Percentiles rank a stretch among this genome's conserved stretches.
These are phyloP conservation scores for Cymbomonas tetramitiformis DNA, from an alignment of 139 green algal genomes.

Conservation along the genomic window DNA sequence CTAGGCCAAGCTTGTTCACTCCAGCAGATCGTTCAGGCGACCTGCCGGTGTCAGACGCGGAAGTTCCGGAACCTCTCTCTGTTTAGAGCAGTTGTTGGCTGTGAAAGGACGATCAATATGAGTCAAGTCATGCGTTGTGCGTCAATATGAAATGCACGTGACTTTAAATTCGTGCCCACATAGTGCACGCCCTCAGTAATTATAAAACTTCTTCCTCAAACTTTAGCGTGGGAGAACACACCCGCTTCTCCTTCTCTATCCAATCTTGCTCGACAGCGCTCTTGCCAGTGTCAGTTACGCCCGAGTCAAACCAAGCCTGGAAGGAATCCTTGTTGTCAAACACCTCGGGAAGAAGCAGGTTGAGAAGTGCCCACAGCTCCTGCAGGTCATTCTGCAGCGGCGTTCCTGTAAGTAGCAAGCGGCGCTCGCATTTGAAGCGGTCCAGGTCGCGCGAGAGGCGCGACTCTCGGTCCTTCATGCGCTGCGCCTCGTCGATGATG, in stretches of 20 bases:
- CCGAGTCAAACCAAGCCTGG: constrained; percentile 40
- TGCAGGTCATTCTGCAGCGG: constrained; percentile 47
- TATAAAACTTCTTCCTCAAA: too few relatives aligned
- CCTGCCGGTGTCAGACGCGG: too few relatives aligned
- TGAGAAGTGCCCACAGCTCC: constrained; percentile 78
- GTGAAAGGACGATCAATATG: too few relatives aligned
- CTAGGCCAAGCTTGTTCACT: too few relatives aligned
- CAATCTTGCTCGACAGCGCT: constrained; percentile 39
- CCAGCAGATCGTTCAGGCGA: too few relatives aligned
- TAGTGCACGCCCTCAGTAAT: too few relatives aligned
- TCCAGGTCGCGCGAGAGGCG: constrained; percentile 66
- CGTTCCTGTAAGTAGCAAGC: constrained; percentile 53
- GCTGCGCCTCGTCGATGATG: constrained; percentile 95
- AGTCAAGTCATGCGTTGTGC: too few relatives aligned
- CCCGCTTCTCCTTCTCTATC: constrained; percentile 71
- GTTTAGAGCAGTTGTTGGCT: too few relatives aligned
- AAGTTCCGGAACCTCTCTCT: too few relatives aligned
- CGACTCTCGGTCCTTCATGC: constrained; percentile 80
- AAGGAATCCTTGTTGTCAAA: constrained; percentile 88
- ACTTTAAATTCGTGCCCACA: too few relatives aligned
- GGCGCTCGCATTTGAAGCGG: constrained; percentile 43
- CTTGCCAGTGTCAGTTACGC: constrained; percentile 24
- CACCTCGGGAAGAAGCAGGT: constrained; percentile 78
- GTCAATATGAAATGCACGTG: too few relatives aligned
- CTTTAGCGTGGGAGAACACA: too few relatives aligned